A percentile compares a stretch with the other conserved stretches of the same genome.
Conservation (phyloP, 192 early-diverging fungal species). For the Rhizophlyctis rosea region DNA sequence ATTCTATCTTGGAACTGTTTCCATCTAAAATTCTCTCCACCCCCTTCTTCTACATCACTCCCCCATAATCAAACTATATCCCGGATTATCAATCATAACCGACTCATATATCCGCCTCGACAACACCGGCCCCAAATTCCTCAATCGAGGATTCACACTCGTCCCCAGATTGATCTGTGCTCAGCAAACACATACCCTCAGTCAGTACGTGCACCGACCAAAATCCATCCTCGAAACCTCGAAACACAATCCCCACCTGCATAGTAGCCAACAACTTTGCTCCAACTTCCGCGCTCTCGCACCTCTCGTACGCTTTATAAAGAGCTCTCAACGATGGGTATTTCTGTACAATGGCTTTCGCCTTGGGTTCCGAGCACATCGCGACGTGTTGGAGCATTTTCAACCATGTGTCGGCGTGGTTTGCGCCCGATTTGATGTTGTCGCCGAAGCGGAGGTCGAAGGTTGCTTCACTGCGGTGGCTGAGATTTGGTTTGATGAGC, state of each 20-base stretch:
- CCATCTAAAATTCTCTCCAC: no score
- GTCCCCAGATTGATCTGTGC: conserved; percentile 25
- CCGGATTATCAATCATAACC: conserved; percentile 15
- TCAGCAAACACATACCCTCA: background rate
- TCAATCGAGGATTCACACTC: conserved; percentile 8
- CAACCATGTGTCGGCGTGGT: conserved; percentile 23
- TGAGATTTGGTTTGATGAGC: conserved; percentile 1
- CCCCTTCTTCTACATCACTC: no score
- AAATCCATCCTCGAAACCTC: background rate
- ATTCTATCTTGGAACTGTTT: no score
- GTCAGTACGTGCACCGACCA: background rate
- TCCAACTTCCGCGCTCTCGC: background rate
- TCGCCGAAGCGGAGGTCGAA: conserved; percentile 28
- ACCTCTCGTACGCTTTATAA: conserved; percentile 8
- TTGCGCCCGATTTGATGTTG: conserved; percentile 28
- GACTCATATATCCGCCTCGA: conserved; percentile 17
- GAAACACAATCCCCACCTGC: conserved; percentile 2
- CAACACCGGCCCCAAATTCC: conserved; percentile 26
- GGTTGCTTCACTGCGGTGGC: conserved; percentile 23
- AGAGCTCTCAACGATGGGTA: conserved; percentile 18
- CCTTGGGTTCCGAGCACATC: conserved; percentile 7
- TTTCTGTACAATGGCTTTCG: conserved; percentile 14
- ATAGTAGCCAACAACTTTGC: conserved; percentile 17
- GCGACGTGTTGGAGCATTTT: conserved; percentile 32
- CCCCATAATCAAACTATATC: background rate